phyloP scores from a whole-genome alignment of 805 yeast species.

The Blastobotrys mokoenaii region DNA sequence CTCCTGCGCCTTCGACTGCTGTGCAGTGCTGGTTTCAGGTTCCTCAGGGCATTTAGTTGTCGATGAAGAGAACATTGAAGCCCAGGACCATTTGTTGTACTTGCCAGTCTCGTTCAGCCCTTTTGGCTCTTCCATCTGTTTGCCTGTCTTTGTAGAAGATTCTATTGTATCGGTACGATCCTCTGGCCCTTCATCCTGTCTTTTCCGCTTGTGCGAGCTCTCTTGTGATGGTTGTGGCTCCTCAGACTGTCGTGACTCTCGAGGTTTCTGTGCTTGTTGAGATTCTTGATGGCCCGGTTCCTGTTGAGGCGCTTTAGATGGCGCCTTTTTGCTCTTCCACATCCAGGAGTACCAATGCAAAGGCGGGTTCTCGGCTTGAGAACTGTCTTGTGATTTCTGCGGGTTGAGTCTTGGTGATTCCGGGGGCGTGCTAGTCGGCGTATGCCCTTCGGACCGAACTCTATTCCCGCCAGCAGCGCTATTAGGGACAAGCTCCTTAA shows the following conservation, averaged over 20 bases:
- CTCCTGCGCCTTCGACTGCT: neutral
- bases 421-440: no score
- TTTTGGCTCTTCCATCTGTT: no score
- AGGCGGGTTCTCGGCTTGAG: neutral
- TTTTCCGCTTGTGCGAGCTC: neutral
- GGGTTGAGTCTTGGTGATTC: no score
- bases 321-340: conserved; percentile 2
- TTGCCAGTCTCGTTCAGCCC: neutral
- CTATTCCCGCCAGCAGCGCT: neutral
- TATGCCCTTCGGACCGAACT: neutral
- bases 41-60: neutral
- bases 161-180: no score
- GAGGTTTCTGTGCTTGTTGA: no score
- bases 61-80: neutral
- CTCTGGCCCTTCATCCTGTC: no score
- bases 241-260: no score
- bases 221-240: neutral
- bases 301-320: neutral
- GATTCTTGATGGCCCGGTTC: no score
- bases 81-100: neutral
- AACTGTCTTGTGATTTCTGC: neutral
- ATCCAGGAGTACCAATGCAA: conserved; percentile 6
- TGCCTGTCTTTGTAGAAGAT: no score
- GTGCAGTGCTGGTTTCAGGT: neutral
- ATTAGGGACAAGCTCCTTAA: neutral